phyloP scores from a whole-genome alignment of 768 basidiomycete species.

The Suillus ampliporus region DNA sequence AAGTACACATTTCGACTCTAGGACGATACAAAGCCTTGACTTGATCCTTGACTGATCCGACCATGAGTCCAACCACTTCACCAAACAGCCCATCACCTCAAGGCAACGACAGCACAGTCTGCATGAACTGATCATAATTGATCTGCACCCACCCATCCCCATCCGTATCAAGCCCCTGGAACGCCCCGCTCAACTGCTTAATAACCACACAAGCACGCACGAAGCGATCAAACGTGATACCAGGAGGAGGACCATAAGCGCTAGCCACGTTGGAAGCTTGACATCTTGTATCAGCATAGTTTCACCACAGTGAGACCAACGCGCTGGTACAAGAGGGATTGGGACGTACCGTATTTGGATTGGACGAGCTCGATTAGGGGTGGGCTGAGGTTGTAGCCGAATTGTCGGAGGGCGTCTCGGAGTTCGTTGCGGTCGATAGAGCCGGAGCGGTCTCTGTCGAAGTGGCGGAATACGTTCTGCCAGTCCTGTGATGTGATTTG shows the following conservation, averaged over 20 bases:
- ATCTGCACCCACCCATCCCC: slow-evolving; percentile 59
- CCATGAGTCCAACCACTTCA: too few species aligned
- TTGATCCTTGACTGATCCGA: not conserved
- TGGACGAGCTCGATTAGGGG: slow-evolving; percentile 67
- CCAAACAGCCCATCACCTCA: too few species aligned
- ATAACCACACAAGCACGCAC: slow-evolving; percentile 85
- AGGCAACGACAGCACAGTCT: slow-evolving; percentile 51
- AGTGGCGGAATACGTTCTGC: slow-evolving; percentile 84
- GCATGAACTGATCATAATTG: slow-evolving; percentile 61
- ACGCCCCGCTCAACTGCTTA: slow-evolving; percentile 77
- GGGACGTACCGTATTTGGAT: slow-evolving; percentile 77
- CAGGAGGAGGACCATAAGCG: slow-evolving; percentile 45
- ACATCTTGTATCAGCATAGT: slow-evolving; percentile 51
- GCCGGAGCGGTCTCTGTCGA: slow-evolving; percentile 84
- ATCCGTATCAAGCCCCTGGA: slow-evolving; percentile 68
- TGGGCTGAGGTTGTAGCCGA: slow-evolving; percentile 81
- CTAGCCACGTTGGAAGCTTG: slow-evolving; percentile 52
- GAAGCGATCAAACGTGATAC: slow-evolving; percentile 87
- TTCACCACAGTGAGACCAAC: slow-evolving; percentile 25
- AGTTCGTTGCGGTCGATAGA: slow-evolving; percentile 77
- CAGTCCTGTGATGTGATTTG: slow-evolving; percentile 56
- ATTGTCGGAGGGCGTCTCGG: slow-evolving; percentile 68
- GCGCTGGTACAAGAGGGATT: slow-evolving; percentile 6
- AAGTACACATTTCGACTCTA: not conserved
- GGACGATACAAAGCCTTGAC: too few species aligned